Conservation (phyloP, 106 monocot genomes). For the Apostasia ramifera region DNA sequence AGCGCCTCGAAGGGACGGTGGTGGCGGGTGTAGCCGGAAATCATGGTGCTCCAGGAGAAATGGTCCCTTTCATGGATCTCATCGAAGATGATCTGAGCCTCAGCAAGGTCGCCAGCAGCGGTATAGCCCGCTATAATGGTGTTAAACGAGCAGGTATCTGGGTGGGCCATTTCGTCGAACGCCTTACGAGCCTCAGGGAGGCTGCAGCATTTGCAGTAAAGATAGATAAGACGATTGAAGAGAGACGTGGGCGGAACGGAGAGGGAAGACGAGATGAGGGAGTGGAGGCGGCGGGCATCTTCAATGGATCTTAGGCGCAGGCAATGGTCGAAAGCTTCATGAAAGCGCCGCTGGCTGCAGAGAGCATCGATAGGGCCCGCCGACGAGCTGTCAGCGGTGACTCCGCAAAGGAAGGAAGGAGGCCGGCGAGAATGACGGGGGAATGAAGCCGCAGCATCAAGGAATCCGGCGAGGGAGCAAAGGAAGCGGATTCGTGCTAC, state of each 20-base stretch:
- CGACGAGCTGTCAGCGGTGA: background rate
- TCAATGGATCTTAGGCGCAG: slow-evolving; percentile 6
- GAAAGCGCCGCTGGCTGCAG: slow-evolving; percentile 6
- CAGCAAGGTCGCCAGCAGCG: slow-evolving; percentile 4
- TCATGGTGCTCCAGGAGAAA: slow-evolving; percentile 20
- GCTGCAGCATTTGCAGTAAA: slow-evolving; percentile 10
- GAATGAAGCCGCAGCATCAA: too few relatives aligned
- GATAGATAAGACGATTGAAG: slow-evolving; percentile 17
- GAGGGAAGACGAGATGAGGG: slow-evolving; percentile 4
- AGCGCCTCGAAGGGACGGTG: slow-evolving; percentile 2
- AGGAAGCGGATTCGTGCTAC: too few relatives aligned
- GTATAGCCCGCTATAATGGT: slow-evolving; percentile 17
- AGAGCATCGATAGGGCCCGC: background rate
- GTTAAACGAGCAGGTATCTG: slow-evolving; percentile 16
- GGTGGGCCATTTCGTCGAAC: slow-evolving; percentile 13
- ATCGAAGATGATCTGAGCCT: slow-evolving; percentile 13
- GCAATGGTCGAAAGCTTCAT: slow-evolving; percentile 20
- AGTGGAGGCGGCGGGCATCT: slow-evolving; percentile 10
- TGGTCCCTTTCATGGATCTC: slow-evolving; percentile 11
- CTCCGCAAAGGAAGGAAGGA: background rate
- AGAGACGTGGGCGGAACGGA: background rate
- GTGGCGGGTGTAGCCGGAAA: slow-evolving; percentile 10
- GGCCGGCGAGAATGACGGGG: too few relatives aligned
- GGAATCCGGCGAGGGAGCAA: too few relatives aligned
- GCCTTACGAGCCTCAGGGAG: slow-evolving; percentile 8